Percentiles rank a stretch among this genome's conserved stretches.
Evolutionary conservation across 805 yeast genomes (phyloP).

Genomic region (Yarrowia keelungensis): DNA sequence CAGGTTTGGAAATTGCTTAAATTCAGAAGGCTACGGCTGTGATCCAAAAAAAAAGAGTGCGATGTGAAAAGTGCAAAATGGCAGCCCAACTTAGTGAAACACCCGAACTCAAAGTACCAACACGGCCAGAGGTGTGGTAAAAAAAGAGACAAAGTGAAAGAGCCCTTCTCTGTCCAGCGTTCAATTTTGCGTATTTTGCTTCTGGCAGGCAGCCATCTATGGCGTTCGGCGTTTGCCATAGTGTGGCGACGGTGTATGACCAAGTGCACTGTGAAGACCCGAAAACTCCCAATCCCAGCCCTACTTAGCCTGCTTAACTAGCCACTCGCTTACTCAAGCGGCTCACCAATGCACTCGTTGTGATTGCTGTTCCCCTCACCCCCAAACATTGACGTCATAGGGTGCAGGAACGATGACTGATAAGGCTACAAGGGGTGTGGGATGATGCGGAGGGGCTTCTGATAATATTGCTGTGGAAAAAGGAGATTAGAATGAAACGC

Average conservation of each 20-base stretch:
- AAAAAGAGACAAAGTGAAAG: not conserved
- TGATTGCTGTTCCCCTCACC: not conserved
- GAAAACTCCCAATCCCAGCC: no score
- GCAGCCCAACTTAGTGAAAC: not conserved
- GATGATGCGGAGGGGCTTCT: not conserved
- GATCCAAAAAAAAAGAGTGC: not conserved
- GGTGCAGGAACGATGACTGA: conserved; percentile 27
- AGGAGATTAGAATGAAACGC: not conserved
- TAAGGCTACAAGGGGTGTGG: conserved; percentile 11
- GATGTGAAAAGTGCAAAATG: conserved; percentile 7
- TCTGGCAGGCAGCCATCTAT: no score
- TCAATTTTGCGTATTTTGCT: no score
- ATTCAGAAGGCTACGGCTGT: conserved; percentile 13
- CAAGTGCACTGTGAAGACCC: no score
- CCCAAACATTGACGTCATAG: conserved; percentile 25
- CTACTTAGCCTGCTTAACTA: not conserved
- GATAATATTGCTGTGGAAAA: conserved; percentile 1
- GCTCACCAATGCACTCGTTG: not conserved
- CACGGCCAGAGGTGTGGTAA: not conserved
- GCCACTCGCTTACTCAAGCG: not conserved
- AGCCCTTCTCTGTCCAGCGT: no score
- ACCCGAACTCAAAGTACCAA: conserved; percentile 9
- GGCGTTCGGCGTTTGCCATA: no score
- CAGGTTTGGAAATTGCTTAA: conserved; percentile 20
- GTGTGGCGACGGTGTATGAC: no score